Conservation (phyloP, 1,284 basidiomycete genomes). For the Malassezia yamatoensis region DNA sequence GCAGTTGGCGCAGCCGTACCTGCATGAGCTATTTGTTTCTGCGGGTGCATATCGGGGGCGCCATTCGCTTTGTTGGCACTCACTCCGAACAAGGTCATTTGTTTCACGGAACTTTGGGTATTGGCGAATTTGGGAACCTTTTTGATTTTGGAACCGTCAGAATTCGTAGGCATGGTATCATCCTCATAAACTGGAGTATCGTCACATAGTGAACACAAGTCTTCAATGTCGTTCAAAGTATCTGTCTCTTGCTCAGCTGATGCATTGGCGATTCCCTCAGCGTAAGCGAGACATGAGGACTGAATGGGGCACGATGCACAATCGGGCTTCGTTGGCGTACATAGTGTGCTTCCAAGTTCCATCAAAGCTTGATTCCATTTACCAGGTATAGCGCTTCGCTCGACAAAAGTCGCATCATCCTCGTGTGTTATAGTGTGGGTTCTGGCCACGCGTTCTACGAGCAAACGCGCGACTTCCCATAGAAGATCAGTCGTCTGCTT, state of each 20-base stretch:
- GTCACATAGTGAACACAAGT: slow-evolving; percentile 34
- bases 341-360: slow-evolving; percentile 41
- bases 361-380: slow-evolving; percentile 46
- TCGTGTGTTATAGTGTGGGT: not conserved
- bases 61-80: not conserved
- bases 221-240: slow-evolving; percentile 26
- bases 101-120: slow-evolving; percentile 11
- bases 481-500: slow-evolving; percentile 35
- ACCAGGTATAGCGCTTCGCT: slow-evolving; percentile 23
- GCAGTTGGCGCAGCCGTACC: not conserved
- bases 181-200: slow-evolving; percentile 17
- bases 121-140: not conserved
- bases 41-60: not conserved
- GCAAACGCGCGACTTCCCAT: slow-evolving; percentile 29
- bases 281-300: slow-evolving; percentile 23
- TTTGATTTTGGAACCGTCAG: not conserved
- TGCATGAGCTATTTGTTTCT: not conserved
- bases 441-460: slow-evolving; percentile 23
- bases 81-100: slow-evolving; percentile 17
- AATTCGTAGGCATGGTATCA: not conserved
- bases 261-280: slow-evolving; percentile 2
- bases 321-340: slow-evolving; percentile 26
- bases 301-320: slow-evolving; percentile 34
- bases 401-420: not conserved
- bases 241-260: not conserved